Evolutionary conservation across 2,329 filamentous ascomycete genomes (phyloP).

Genomic region (Penicillium verrucosum): DNA sequence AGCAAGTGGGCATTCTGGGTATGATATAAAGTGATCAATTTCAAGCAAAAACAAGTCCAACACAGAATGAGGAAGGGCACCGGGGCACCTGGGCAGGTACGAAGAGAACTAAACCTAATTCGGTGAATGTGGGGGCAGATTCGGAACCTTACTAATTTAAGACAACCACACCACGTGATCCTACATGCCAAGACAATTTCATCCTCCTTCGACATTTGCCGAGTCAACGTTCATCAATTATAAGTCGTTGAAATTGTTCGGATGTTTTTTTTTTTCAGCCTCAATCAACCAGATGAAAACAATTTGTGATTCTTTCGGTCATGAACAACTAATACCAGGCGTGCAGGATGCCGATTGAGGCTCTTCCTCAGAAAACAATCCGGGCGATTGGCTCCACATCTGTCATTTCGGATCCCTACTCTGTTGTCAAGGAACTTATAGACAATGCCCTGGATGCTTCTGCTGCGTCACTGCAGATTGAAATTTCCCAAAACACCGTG

Average conservation of each 20-base stretch:
- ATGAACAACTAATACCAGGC: constrained; percentile 8
- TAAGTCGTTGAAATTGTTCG: background rate
- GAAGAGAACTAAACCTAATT: background rate
- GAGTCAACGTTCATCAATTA: background rate
- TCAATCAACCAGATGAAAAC: background rate
- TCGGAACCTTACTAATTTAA: background rate
- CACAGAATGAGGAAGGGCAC: too few relatives aligned
- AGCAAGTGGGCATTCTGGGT: too few relatives aligned
- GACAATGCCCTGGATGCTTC: constrained; percentile 66
- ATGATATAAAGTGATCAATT: too few relatives aligned
- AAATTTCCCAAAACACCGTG: constrained; percentile 57
- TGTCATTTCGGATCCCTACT: constrained; percentile 55
- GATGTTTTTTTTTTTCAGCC: background rate
- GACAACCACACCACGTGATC: background rate
- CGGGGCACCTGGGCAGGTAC: too few relatives aligned
- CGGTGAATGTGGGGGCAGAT: background rate
- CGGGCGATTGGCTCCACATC: constrained; percentile 57
- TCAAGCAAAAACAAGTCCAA: too few relatives aligned
- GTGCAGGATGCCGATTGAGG: constrained; percentile 45
- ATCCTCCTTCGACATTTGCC: background rate
- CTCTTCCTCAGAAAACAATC: constrained; percentile 43
- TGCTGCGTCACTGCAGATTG: constrained; percentile 56
- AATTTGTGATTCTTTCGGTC: background rate
- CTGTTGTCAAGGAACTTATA: constrained; percentile 62
- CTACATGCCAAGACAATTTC: background rate